Evolutionary conservation across 345 rosid genomes (phyloP), one percentile per base, ranked within the genome.

Genomic region (Euclidium syriacum): DNA sequence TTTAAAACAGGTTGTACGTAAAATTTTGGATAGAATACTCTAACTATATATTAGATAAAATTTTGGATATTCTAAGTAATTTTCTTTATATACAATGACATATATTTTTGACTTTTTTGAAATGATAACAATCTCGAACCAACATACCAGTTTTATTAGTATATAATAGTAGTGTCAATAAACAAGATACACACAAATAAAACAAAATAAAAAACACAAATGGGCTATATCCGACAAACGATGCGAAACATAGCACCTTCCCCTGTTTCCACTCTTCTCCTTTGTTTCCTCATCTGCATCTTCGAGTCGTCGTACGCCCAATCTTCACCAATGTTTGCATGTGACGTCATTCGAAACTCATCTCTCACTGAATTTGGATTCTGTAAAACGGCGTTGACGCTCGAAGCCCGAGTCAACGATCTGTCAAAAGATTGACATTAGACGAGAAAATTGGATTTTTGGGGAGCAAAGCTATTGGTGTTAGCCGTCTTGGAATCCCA

Each of bases 401-500:
- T 63, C 63, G 19, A 62, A n/a, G 46, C 49, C 36, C 72, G 95
- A 51, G 88, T 83, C 18, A 69, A 72, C 49, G 79, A 86, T 38
- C 85, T 30, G 53, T 82, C 42, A 71, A 84, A 46, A 77, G 62
- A 52, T 76, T 78, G 10, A 81, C 83, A 34, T 85, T 84, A 53
- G 72, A 52, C 27, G 95, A 87, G 57, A 87, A 85, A 59, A 73
- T 82, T 74, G 59, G 36, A 10, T 86, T 64, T 35, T 83, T 87
- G 39, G 71, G 83, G 35, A 64, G 82, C 70, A 81, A 74, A 65
- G 85, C 81, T 24, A 75, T 86, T 9, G 76, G 75, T n/a, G 67
- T 83, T 30, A 81, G 84, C 12, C 73, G 88, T 29, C 82, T 87
- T 39, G 95, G 95, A 14, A 61, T 87, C 32, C 86, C 91, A n/a